phyloP scores from a whole-genome alignment of 352 stramenopile genomes.

The Globisporangium cylindrosporum region DNA sequence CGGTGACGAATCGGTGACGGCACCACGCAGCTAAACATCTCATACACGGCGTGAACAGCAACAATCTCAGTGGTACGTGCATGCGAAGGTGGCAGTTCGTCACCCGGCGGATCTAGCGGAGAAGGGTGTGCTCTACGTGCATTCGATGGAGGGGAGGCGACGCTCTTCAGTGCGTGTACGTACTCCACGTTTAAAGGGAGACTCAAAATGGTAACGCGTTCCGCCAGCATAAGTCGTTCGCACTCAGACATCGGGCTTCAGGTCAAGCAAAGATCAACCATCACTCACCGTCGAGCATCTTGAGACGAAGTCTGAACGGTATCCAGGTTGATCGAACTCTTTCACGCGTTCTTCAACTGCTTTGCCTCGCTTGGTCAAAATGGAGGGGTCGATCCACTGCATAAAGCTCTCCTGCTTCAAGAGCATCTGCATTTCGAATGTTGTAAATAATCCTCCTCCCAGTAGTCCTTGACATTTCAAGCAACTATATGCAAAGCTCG shows the following conservation, averaged over 20 bases:
- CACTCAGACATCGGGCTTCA: background rate
- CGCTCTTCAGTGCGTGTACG: background rate
- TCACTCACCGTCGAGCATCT: background rate
- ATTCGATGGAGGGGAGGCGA: background rate
- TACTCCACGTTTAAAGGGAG: too few species aligned
- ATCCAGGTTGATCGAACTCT: background rate
- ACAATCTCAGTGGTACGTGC: background rate
- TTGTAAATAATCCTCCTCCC: too few species aligned
- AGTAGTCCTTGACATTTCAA: too few species aligned
- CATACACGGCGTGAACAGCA: background rate
- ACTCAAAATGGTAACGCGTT: too few species aligned
- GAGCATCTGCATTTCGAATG: too few species aligned
- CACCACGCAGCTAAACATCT: background rate
- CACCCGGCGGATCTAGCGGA: background rate
- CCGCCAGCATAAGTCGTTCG: too few species aligned
- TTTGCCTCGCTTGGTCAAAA: too few species aligned
- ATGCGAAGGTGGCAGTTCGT: background rate
- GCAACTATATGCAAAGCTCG: too few species aligned
- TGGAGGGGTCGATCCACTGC: too few species aligned
- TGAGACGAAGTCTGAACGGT: background rate
- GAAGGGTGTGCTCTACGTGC: background rate
- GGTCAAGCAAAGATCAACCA: background rate
- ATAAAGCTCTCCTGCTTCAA: too few species aligned
- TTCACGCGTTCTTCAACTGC: too few species aligned
- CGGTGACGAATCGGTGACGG: background rate